Evolutionary conservation across 306 rosid genomes (phyloP).

Genomic region (Trifolium subterraneum): DNA sequence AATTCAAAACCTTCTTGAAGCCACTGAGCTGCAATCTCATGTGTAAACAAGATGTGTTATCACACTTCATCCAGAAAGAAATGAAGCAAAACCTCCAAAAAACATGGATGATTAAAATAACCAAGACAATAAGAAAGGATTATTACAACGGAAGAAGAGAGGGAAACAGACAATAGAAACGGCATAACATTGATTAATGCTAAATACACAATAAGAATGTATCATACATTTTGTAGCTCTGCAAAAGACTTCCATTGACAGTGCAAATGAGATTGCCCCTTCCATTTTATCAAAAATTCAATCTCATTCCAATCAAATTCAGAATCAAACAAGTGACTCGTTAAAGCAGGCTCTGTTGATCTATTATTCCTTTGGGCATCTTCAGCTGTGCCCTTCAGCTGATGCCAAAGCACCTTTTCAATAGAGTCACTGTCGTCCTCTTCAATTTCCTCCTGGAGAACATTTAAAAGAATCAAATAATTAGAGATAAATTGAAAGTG

Average conservation of each 20-base stretch:
- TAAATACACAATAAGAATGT: slow-evolving; percentile 37
- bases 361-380: slow-evolving; percentile 76
- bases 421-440: slow-evolving; percentile 95
- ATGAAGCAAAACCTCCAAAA: slow-evolving; percentile 32
- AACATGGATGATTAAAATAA: slow-evolving; percentile 26
- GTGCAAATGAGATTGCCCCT: slow-evolving; percentile 98
- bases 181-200: slow-evolving; percentile 16
- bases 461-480: slow-evolving; percentile 35
- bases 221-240: slow-evolving; percentile 92
- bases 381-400: slow-evolving; percentile 90
- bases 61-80: slow-evolving; percentile 38
- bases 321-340: slow-evolving; percentile 82
- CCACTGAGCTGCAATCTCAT: slow-evolving; percentile 89
- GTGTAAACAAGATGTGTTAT: slow-evolving; percentile 42
- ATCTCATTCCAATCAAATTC: slow-evolving; percentile 85
- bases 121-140: slow-evolving; percentile 5
- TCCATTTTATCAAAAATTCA: slow-evolving; percentile 97
- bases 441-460: slow-evolving; percentile 85
- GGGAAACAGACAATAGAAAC: slow-evolving; percentile 15
- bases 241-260: slow-evolving; percentile 94
- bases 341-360: slow-evolving; percentile 77
- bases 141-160: background rate
- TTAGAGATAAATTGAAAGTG: slow-evolving; percentile 15
- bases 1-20: slow-evolving; percentile 93
- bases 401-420: slow-evolving; percentile 99